Evolutionary conservation across 306 rosid species (phyloP).

Genomic region (Hylodesmum podocarpum): DNA sequence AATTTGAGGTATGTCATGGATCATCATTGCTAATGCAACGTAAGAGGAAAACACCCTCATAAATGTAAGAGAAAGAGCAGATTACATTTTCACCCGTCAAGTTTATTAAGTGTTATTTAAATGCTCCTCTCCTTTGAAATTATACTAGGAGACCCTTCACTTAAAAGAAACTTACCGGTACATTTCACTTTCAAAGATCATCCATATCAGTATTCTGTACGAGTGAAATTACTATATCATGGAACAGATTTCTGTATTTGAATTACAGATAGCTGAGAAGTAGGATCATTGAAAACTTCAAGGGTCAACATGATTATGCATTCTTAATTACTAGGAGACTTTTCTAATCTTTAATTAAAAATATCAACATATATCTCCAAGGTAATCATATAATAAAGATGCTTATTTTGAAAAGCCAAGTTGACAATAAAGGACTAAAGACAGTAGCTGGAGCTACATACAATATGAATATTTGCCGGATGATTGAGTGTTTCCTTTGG

Average conservation of each 20-base stretch:
- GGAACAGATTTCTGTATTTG: conserved; percentile 8
- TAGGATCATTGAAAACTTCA: background rate
- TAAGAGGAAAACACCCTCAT: background rate
- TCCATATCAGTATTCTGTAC: background rate
- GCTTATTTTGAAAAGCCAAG: background rate
- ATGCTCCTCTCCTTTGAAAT: background rate
- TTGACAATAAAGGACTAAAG: background rate
- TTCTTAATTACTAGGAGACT: background rate
- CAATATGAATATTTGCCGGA: conserved; percentile 68
- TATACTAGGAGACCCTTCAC: background rate
- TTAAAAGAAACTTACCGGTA: background rate
- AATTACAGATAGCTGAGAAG: background rate
- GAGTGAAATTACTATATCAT: background rate
- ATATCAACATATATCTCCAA: conserved; percentile 3
- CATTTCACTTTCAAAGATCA: background rate
- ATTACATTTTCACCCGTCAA: background rate
- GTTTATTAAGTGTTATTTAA: background rate
- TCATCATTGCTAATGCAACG: background rate
- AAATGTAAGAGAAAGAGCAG: background rate
- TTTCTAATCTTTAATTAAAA: background rate
- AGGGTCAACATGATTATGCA: background rate
- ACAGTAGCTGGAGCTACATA: conserved; percentile 25
- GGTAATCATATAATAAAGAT: conserved; percentile 5
- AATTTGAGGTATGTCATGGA: background rate
- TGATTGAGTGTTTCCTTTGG: conserved; percentile 76